Evolutionary conservation across 768 basidiomycete genomes (phyloP), one percentile per base, ranked within the genome.

Genomic region (Lyophyllum semitale): DNA sequence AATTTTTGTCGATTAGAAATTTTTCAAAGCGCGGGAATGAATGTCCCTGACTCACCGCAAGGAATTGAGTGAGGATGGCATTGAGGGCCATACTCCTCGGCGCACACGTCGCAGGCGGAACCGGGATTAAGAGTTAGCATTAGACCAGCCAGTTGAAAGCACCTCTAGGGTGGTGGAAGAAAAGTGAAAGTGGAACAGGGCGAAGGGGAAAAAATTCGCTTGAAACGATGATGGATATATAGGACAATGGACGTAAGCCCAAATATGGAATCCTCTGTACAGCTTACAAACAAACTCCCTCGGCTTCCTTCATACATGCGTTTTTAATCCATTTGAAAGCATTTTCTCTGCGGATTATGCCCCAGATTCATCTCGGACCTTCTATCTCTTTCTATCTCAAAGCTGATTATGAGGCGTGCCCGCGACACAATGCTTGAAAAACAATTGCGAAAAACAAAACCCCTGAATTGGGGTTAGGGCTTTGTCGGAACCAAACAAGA

Each of bases 31-130:
- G 20, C 37, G 46, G 41, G 52, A 48, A 56, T 26, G 54, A 45
- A 63, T 68, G 67, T 69, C 61, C 58, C 58, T 22, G 48, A 71
- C 82, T 61, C 49, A 90, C 90, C 90, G 74, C 90, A 92, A 57
- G 90, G 87, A 68, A 92, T 91, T 49, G 84, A 89, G 70, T 91
- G 87, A 58, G 90, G 90, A 59, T 82, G 75, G 70, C 84, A 84
- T 64, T 85, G 85, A 54, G 83, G 77, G 68, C 86, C 86, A 73
- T 82, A 92, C 78, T 91, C 89, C 75, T 91, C 89, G 66, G 89
- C 89, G 79, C 90, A 92, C 68, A 92, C 90, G 80, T 92, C 90
- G 85, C 90, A 92, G 71, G 85, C 80, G 71, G 87, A 91, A 58
- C 88, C 88, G 72, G 88, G 83, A 76, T 77, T 81, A 68, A 92